A percentile compares a stretch with the other conserved stretches of the same genome.
These are phyloP conservation scores for Micractinium sp. DNA, from an alignment of 139 green algal genomes.

Conservation along the genomic window DNA sequence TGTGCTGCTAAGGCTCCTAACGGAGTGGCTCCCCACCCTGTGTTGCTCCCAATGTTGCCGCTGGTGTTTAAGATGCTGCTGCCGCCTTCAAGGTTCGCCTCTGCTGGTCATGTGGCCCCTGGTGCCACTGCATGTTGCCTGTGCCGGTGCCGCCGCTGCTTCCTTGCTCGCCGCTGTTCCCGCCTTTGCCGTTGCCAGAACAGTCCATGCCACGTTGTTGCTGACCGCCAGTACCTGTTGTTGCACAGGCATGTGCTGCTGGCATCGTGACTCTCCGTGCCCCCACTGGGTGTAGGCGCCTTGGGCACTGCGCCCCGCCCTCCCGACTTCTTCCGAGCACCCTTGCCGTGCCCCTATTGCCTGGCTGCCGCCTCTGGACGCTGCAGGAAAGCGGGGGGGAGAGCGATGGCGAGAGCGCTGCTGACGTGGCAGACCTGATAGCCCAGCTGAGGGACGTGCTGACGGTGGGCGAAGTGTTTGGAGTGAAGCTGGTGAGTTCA, in stretches of 20 bases:
- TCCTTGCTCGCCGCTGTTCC: no score
- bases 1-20: neutral
- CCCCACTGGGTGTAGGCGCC: neutral
- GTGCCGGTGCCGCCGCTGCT: no score
- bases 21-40: neutral
- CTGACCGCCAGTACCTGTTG: no score
- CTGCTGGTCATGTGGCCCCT: no score
- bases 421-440: neutral
- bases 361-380: neutral
- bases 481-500: slow-evolving; percentile 26
- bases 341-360: neutral
- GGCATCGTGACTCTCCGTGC: neutral
- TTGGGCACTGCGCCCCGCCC: no score
- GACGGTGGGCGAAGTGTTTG: slow-evolving; percentile 2
- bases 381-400: neutral
- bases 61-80: neutral
- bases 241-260: neutral
- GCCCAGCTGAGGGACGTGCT: neutral
- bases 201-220: no score
- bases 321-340: neutral
- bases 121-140: no score
- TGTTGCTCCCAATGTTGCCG: neutral
- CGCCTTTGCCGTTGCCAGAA: no score
- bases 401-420: neutral
- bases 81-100: neutral